phyloP scores from a whole-genome alignment of 768 basidiomycete species.

The Panus rudis region DNA sequence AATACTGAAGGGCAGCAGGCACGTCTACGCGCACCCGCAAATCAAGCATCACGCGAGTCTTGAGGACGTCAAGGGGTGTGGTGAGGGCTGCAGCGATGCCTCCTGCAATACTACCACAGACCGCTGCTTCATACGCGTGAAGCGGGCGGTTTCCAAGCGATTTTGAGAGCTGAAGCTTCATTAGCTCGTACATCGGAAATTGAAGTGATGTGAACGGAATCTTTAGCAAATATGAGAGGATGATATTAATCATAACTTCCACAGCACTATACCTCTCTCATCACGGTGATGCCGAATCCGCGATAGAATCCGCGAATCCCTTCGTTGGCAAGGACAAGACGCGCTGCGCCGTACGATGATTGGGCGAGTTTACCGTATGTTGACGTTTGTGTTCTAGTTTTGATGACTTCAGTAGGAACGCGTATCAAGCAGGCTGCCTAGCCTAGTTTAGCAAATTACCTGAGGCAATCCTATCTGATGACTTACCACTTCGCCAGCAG shows the following conservation, averaged over 20 bases:
- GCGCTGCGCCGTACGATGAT: conserved; percentile 57
- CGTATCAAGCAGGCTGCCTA: conserved; percentile 86
- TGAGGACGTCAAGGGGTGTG: conserved; percentile 93
- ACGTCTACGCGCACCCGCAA: conserved; percentile 68
- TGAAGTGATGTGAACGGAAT: conserved; percentile 96
- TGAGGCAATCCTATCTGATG: neutral
- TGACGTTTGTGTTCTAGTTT: conserved; percentile 86
- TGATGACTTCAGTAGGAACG: conserved; percentile 95
- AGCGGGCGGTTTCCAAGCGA: conserved; percentile 48
- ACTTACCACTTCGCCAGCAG: conserved; percentile 47
- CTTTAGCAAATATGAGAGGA: conserved; percentile 32
- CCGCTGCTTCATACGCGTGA: conserved; percentile 69
- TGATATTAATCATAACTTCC: neutral
- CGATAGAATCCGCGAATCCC: conserved; percentile 81
- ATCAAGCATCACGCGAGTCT: conserved; percentile 96
- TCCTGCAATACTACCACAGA: conserved; percentile 88
- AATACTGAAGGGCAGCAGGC: neutral
- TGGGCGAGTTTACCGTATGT: conserved; percentile 51
- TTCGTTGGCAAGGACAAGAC: conserved; percentile 47
- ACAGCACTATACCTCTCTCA: conserved; percentile 42
- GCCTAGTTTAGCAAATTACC: conserved; percentile 19
- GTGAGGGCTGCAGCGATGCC: conserved; percentile 85
- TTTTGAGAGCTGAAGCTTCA: conserved; percentile 64
- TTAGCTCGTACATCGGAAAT: conserved; percentile 88
- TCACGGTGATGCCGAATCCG: conserved; percentile 78